Evolutionary conservation across 331 rosid genomes (phyloP).

Genomic region (Erythrophleum ivorense): DNA sequence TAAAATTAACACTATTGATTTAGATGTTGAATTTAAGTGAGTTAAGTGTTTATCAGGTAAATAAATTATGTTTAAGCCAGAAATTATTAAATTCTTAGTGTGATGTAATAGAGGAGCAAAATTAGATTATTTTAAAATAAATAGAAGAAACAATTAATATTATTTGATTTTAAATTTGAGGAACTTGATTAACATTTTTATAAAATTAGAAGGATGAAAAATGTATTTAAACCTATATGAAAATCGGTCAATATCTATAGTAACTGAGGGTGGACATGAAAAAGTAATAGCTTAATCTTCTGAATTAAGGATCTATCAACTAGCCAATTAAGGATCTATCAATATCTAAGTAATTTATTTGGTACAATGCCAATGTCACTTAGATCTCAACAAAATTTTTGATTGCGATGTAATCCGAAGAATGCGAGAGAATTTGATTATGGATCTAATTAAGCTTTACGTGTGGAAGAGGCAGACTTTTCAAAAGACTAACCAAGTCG

Average conservation of each 20-base stretch:
- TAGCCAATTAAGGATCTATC: not conserved
- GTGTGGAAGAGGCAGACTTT: not conserved
- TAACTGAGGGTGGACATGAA: not conserved
- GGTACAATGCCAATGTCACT: not conserved
- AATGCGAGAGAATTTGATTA: not conserved
- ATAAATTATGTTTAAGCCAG: too few relatives aligned
- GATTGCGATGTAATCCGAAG: conserved; percentile 1
- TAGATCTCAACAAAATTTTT: not conserved
- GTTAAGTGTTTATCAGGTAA: too few relatives aligned
- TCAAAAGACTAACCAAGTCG: not conserved
- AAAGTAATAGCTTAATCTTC: not conserved
- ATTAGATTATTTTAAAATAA: too few relatives aligned
- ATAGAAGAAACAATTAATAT: too few relatives aligned
- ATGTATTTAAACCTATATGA: too few relatives aligned
- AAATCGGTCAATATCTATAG: not conserved
- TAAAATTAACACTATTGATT: too few relatives aligned
- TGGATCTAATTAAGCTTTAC: not conserved
- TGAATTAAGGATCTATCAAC: not conserved
- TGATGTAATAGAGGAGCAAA: too few relatives aligned
- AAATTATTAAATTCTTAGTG: too few relatives aligned
- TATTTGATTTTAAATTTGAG: too few relatives aligned
- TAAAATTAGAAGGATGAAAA: too few relatives aligned
- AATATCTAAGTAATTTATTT: not conserved
- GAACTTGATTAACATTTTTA: too few relatives aligned
- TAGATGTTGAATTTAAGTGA: too few relatives aligned